These are phyloP conservation scores for Monilinia fructicola DNA, from an alignment of 2,329 filamentous ascomycete species.

Conservation along the genomic window DNA sequence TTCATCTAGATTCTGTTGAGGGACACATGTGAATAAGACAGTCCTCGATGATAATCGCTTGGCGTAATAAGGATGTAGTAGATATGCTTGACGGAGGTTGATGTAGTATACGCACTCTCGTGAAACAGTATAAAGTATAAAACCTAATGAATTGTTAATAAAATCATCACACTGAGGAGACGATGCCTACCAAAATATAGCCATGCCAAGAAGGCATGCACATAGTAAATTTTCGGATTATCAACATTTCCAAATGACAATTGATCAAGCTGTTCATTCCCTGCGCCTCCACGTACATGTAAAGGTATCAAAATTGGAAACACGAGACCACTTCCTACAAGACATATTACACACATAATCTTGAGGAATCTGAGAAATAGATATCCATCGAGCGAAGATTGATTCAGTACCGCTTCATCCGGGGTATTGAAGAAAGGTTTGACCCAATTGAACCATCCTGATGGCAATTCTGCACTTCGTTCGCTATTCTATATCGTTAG, in stretches of 20 bases:
- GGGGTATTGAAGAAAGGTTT: conserved; percentile 40
- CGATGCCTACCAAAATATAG: conserved; percentile 52
- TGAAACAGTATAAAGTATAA: conserved; percentile 65
- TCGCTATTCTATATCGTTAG: conserved; percentile 36
- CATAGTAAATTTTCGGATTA: conserved; percentile 54
- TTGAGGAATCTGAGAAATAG: conserved; percentile 66
- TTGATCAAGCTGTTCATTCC: conserved; percentile 55
- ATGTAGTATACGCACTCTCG: conserved; percentile 67
- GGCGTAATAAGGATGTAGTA: conserved; percentile 63
- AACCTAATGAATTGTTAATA: conserved; percentile 41
- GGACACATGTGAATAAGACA: conserved; percentile 66
- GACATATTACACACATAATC: conserved; percentile 57
- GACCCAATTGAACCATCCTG: conserved; percentile 43
- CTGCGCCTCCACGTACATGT: conserved; percentile 60
- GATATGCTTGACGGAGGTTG: conserved; percentile 67
- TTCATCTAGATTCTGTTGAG: conserved; percentile 57
- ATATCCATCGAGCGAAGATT: conserved; percentile 66
- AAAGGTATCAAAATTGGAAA: conserved; percentile 66
- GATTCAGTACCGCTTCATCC: conserved; percentile 52
- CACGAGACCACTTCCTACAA: conserved; percentile 61
- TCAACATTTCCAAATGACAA: conserved; percentile 60
- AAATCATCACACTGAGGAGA: not conserved
- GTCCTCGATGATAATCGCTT: conserved; percentile 65
- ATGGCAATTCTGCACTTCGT: conserved; percentile 36
- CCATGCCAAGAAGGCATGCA: conserved; percentile 61